phyloP scores from a whole-genome alignment of 345 rosid species.

The Cardamine resedifolia region DNA sequence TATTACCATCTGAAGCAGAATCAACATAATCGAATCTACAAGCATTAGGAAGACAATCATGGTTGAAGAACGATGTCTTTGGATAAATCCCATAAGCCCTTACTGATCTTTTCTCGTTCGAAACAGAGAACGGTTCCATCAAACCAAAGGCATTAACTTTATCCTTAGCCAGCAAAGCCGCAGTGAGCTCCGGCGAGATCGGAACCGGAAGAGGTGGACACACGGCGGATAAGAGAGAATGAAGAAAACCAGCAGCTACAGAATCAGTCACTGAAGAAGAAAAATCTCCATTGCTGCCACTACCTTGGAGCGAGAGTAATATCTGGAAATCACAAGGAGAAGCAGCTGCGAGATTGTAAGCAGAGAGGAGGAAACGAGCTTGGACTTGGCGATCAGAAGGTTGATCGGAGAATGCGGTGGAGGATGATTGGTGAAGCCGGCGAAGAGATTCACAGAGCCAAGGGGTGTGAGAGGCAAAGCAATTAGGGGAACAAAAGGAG shows the following conservation, averaged over 20 bases:
- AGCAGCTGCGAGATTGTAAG: constrained; percentile 61
- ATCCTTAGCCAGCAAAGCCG: constrained; percentile 63
- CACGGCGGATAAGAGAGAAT: constrained; percentile 54
- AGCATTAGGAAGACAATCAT: constrained; percentile 97
- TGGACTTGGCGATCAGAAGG: constrained; percentile 61
- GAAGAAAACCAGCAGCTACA: constrained; percentile 48
- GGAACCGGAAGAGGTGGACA: constrained; percentile 49
- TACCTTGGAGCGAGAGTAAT: constrained; percentile 67
- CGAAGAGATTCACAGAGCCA: constrained; percentile 69
- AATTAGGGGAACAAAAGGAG: constrained; percentile 53
- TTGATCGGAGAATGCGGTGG: constrained; percentile 38
- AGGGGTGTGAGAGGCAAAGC: constrained; percentile 59
- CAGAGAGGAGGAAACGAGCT: constrained; percentile 69
- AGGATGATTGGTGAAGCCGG: constrained; percentile 41
- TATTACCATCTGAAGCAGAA: constrained; percentile 40
- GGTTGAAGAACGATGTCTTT: constrained; percentile 73
- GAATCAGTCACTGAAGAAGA: constrained; percentile 24
- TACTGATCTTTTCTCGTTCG: constrained; percentile 56
- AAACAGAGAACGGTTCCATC: constrained; percentile 61
- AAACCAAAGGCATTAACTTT: constrained; percentile 78
- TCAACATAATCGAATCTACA: constrained; percentile 88
- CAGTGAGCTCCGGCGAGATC: constrained; percentile 50
- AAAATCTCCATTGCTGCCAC: constrained; percentile 27
- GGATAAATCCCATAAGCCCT: constrained; percentile 82
- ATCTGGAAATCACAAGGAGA: constrained; percentile 59